Base-by-base conservation (phyloP, 306 rosid genomes). In the Prinsepia uniflora region DNA sequence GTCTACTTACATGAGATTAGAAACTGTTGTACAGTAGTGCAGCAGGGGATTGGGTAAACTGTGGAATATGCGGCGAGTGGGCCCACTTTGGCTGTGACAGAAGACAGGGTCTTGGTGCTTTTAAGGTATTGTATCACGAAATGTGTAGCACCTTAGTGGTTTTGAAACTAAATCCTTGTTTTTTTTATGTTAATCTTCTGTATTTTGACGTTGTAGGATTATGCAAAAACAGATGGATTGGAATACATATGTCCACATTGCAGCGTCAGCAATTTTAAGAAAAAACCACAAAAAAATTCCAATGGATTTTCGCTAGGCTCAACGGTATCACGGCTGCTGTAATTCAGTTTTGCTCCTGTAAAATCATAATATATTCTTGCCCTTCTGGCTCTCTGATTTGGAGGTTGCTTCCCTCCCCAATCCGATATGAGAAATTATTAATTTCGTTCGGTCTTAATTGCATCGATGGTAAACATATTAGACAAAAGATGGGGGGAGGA, bases 11-110 rank as follows among this genome's bases (percentile, higher is more conserved):
- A 41, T 69, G 63, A 19, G 24, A 44, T 72, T 47, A 73, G 74
- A 60, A 30, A 68, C 42, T 73, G 78, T 55, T 70, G 20, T 81
- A 84, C 96, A 95, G 99, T 95, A 95, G 99, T n/a, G 99, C 99
- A 68, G 96, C 97, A 20, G 99, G 99, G 76, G 99, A 95, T 75
- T 95, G 99, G 99, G 99, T 95, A 71, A 95, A 95, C 80, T 95
- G 99, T 58, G 99, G 99, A 65, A 91, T 95, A 78, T 95, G 99
- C 80, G 99, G 99, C 11, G 99, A 95, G 86, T 95, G 99, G 99
- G 99, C 99, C 6, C 99, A 95, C 78, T 95, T 95, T 42, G 99
- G 99, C 67, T 95, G 99, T 52, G 99, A 95, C 87, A 88, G 99
- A 85, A 82, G 99, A 81, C 97, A 95, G 78, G 99, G 99, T 53